A percentile compares a stretch with the other conserved stretches of the same genome.
Evolutionary conservation across 2,329 filamentous ascomycete genomes (phyloP).

Genomic region (Grosmannia huntii): DNA sequence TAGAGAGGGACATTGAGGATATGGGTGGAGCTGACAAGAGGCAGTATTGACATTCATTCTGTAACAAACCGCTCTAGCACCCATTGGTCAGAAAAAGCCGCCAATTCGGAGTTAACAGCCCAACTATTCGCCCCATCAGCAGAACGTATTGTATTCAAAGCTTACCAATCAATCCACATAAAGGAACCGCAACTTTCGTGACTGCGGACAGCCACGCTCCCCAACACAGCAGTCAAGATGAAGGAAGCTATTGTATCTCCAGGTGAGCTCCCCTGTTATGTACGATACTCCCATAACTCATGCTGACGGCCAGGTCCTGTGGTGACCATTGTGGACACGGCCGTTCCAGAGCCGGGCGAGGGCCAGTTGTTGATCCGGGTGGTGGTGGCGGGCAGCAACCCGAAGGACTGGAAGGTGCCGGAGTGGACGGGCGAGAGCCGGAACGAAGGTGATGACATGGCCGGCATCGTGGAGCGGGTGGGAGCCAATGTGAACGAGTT

Average conservation of each 20-base stretch:
- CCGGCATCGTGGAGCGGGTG: constrained; percentile 39
- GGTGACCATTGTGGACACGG: constrained; percentile 26
- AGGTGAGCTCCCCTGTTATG: constrained; percentile 13
- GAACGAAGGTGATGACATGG: constrained; percentile 43
- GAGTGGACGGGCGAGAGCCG: neutral
- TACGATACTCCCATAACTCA: neutral
- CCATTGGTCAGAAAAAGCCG: no score
- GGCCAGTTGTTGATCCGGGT: constrained; percentile 13
- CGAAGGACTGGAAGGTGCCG: constrained; percentile 32
- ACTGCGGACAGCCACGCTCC: neutral
- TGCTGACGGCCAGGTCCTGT: constrained; percentile 13
- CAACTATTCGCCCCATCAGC: no score
- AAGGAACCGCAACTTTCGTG: no score
- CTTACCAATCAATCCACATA: no score
- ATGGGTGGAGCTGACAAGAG: no score
- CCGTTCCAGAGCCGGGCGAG: constrained; percentile 23
- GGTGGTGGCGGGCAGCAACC: constrained; percentile 28
- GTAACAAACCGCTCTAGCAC: no score
- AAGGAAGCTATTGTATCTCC: constrained; percentile 19
- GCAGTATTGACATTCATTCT: no score
- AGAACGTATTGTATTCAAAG: no score
- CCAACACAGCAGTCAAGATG: constrained; percentile 11
- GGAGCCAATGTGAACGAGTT: constrained; percentile 44
- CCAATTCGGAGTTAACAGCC: no score
- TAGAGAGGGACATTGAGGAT: no score